Base-by-base conservation (phyloP, 305 asterid genomes). In the Lippia alba region DNA sequence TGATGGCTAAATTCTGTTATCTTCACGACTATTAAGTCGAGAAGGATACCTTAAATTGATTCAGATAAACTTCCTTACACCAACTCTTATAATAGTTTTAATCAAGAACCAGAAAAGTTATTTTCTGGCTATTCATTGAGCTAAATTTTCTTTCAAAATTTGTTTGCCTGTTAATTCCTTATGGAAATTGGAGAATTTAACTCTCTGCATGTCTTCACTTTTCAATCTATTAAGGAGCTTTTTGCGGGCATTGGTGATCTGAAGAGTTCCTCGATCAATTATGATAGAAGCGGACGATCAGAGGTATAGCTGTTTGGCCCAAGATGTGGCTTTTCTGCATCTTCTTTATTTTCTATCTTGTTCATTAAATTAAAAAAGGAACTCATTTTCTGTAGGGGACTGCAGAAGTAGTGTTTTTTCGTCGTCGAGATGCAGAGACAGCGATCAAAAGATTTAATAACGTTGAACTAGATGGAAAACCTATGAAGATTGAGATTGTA, bases 181-280 rank as follows among this genome's bases (percentile, higher is more conserved):
- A 48, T 39, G 19, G 24, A 64, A 56, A 44, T 40, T 36, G 54
- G 44, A 62, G 19, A 58, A 30, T 45, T 58, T 39, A 32, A 64
- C 71, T 24, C 41, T 20, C 30, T 32, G 10, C 56, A 19, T 39
- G 45, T 10, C 36, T 30, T 63, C 53, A 39, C 16, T 10, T 18
- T 30, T 63, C 45, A 39, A 40, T 30, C 14, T 68, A 18, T 67
- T 34, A 83, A 86, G 89, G 68, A 79, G 59, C 73, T 84, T 60
- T 86, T 86, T 74, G 80, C 86, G 3, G 79, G 66, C 7, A 73
- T 75, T 16, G 92, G 89, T 70, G 80, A 77, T 36, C 78, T 84
- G 68, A 75, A 75, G 61, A 48, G 66, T 18, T 79, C 67, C 71
- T 64, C 77, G 12, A 40, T 86, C 58, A 87, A 84, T 61, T 82